Conservation (phyloP, 345 rosid genomes). For the rapeseed (Brassica napus) region DNA sequence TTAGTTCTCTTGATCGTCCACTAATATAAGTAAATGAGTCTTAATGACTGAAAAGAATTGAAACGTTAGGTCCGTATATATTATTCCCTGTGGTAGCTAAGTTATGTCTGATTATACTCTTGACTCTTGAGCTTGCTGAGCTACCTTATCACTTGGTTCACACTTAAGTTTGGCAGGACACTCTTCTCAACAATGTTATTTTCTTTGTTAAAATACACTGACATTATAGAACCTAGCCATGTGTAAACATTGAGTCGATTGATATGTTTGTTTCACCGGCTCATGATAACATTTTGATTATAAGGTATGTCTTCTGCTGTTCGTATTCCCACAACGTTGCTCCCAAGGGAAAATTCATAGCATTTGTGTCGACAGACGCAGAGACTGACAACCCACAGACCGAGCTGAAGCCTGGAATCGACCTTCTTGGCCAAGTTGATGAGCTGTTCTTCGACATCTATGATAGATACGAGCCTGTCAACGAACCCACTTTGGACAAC, state of each 20-base stretch:
- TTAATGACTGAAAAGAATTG: not conserved
- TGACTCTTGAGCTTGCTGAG: not conserved
- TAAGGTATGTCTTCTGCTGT: conserved; percentile 86
- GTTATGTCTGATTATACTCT: conserved; percentile 7
- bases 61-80: not conserved
- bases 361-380: conserved; percentile 88
- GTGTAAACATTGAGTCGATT: not conserved
- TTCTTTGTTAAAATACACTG: not conserved
- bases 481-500: conserved; percentile 81
- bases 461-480: conserved; percentile 80
- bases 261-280: conserved; percentile 12
- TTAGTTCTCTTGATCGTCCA: conserved; percentile 34
- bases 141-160: not conserved
- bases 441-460: conserved; percentile 80
- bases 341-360: conserved; percentile 88
- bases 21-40: conserved; percentile 7
- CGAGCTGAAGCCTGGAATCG: conserved; percentile 82
- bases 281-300: conserved; percentile 8
- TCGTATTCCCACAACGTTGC: conserved; percentile 91
- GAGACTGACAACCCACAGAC: conserved; percentile 77
- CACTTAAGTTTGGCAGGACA: not conserved
- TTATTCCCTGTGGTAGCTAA: conserved; percentile 4
- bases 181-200: not conserved
- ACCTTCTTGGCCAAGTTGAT: conserved; percentile 80
- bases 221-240: not conserved